A percentile compares a stretch with the other conserved stretches of the same genome.
These are phyloP conservation scores for Mycena amicta DNA, from an alignment of 768 basidiomycete species.

Conservation along the genomic window DNA sequence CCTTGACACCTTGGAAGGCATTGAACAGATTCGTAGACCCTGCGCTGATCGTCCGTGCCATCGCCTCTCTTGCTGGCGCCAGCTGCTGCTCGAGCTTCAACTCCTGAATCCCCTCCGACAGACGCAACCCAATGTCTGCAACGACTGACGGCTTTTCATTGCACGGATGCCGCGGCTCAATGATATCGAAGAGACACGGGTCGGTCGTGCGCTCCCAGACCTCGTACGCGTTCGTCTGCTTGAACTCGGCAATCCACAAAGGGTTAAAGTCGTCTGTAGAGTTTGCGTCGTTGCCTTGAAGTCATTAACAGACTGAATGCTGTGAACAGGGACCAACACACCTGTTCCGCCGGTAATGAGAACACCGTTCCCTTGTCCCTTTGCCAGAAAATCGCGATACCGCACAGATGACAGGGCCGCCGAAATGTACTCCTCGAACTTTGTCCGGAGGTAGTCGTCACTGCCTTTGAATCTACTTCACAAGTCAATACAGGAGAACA, in stretches of 20 bases:
- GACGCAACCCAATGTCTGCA: constrained; percentile 86
- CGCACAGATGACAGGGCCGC: constrained; percentile 87
- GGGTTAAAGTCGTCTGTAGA: constrained; percentile 82
- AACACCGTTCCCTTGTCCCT: constrained; percentile 63
- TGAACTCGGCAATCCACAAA: constrained; percentile 87
- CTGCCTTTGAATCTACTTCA: constrained; percentile 82
- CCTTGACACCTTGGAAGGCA: constrained; percentile 87
- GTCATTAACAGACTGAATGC: too few relatives aligned
- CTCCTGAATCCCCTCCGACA: constrained; percentile 93
- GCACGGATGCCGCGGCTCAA: constrained; percentile 94
- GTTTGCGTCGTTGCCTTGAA: constrained; percentile 57
- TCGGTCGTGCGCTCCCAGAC: constrained; percentile 93
- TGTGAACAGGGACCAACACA: too few relatives aligned
- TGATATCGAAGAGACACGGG: constrained; percentile 90
- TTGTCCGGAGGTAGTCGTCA: constrained; percentile 90
- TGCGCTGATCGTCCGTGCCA: constrained; percentile 70
- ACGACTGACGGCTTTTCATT: constrained; percentile 88
- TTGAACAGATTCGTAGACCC: constrained; percentile 85
- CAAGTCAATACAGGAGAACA: neutral
- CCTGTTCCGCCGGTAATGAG: constrained; percentile 73
- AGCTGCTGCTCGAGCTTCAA: constrained; percentile 91
- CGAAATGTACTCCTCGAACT: constrained; percentile 96
- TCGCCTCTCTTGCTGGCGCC: constrained; percentile 90
- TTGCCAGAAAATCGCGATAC: constrained; percentile 82
- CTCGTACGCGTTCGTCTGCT: constrained; percentile 81